These are phyloP conservation scores for Chamaecrista fasciculata DNA, from an alignment of 306 rosid genomes.

Conservation along the genomic window DNA sequence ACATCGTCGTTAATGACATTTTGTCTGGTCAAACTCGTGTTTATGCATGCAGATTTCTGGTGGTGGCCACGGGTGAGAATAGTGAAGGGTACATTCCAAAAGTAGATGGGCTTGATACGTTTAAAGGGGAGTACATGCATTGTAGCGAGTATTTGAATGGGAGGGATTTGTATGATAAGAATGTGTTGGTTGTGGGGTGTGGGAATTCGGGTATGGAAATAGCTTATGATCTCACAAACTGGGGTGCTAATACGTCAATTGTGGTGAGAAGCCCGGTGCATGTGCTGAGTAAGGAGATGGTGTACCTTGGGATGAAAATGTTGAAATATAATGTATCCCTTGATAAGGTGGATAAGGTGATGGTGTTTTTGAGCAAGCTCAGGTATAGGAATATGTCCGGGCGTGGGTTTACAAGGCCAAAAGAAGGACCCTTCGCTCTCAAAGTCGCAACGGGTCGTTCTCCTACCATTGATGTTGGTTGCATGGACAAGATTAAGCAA, in stretches of 20 bases:
- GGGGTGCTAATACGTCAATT: constrained; percentile 61
- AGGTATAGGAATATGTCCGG: constrained; percentile 42
- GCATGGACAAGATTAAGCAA: constrained; percentile 30
- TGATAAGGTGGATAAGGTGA: constrained; percentile 38
- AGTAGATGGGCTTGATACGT: constrained; percentile 38
- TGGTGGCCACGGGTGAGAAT: constrained; percentile 66
- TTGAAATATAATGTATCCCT: constrained; percentile 35
- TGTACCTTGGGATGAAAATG: constrained; percentile 47
- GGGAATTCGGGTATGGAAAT: constrained; percentile 84
- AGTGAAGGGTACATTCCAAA: constrained; percentile 41
- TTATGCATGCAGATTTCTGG: constrained; percentile 41
- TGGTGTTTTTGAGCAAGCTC: constrained; percentile 33
- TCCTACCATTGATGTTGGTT: constrained; percentile 69
- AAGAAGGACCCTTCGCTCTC: constrained; percentile 48
- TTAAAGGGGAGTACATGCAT: constrained; percentile 50
- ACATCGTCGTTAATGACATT: constrained; percentile 23
- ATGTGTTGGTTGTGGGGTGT: constrained; percentile 68
- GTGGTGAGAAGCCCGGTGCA: constrained; percentile 55
- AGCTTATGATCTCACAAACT: constrained; percentile 54
- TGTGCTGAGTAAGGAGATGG: constrained; percentile 47
- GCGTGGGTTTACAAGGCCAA: constrained; percentile 49
- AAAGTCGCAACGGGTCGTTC: constrained; percentile 46
- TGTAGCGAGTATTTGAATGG: constrained; percentile 51
- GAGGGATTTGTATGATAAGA: constrained; percentile 32
- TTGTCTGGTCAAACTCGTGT: constrained; percentile 7